Evolutionary conservation across 108 stramenopile genomes (phyloP).

Genomic region (Stephanodiscus minutulus): DNA sequence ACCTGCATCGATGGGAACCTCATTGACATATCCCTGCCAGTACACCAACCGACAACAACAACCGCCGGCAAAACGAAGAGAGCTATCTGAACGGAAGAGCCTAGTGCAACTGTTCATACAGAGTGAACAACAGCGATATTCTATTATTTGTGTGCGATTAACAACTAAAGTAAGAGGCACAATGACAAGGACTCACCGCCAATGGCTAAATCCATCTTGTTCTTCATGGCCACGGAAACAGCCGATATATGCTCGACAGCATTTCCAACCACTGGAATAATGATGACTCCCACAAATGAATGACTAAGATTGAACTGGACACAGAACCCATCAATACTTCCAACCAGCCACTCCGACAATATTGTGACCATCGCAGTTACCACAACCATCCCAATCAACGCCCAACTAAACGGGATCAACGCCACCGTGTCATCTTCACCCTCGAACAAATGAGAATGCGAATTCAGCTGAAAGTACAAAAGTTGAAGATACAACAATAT

Average conservation of each 20-base stretch:
- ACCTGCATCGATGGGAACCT: constrained; percentile 90
- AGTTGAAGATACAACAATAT: constrained; percentile 91
- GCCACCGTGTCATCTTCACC: constrained; percentile 46
- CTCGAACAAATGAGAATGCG: constrained; percentile 88
- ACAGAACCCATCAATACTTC: constrained; percentile 87
- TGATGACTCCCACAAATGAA: constrained; percentile 91
- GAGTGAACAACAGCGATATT: neutral
- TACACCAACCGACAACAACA: constrained; percentile 82
- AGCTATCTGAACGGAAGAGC: constrained; percentile 87
- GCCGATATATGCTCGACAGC: constrained; percentile 93
- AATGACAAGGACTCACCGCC: constrained; percentile 55
- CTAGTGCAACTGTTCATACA: constrained; percentile 71
- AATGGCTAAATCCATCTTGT: constrained; percentile 93
- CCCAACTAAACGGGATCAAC: constrained; percentile 71
- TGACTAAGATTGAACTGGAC: constrained; percentile 69
- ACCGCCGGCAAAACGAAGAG: constrained; percentile 90
- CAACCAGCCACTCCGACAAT: constrained; percentile 81
- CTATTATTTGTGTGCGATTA: neutral
- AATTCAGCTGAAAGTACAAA: constrained; percentile 91
- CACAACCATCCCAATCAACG: constrained; percentile 68
- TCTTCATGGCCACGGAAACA: constrained; percentile 92
- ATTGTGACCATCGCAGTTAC: constrained; percentile 79
- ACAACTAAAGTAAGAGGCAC: neutral
- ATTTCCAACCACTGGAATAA: constrained; percentile 93
- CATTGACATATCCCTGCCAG: constrained; percentile 87